Base-by-base conservation (phyloP, 352 stramenopile genomes). In the Phytopythium vexans region DNA sequence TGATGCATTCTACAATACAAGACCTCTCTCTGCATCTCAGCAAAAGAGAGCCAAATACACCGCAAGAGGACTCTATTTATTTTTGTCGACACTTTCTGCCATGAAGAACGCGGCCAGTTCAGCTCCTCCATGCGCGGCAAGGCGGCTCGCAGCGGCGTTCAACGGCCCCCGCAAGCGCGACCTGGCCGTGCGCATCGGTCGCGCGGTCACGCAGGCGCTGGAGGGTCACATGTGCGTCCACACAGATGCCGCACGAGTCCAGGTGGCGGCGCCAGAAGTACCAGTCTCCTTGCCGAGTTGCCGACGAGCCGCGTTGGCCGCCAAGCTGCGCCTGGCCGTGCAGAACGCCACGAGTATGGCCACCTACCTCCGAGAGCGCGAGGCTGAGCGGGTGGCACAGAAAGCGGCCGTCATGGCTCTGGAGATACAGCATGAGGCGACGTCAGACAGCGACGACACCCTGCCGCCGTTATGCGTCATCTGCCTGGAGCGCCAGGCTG, bases 401-500 rank as follows among this genome's bases (percentile, higher is more conserved):
- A 6, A 11, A 31, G 3, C 3, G 42, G 16, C 6, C 1, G 9
- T 35, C 21, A 48, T 5, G 10, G 27, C 42, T 3, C 42, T 2
- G 21, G 21, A 27, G 21, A 27, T 27, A 27, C 21, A 27, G 21
- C 21, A 27, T 27, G 21, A 27, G 21, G 21, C 21, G 21, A 27
- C 42, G 42, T 16, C 42, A 3, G 32, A 48, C 45, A 31, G 36
- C 42, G 11, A 60, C 34, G 27, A 41, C 8, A 46, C 11, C 15
- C 21, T 35, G 38, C 31, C 8, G 49, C 47, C 49, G 32, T n/a
- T 72, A 8, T 77, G 67, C 51, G 57, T 72, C 57, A 76, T 76
- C 34, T 76, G 67, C 35, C 56, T 76, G 48, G 56, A 70, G 3
- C 50, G 46, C 11, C 34, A 56, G 21, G 27, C 4, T 3, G 42